Percentiles rank a stretch among this genome's conserved stretches.
Evolutionary conservation across 1,139 yeast species (phyloP).

Genomic region (Lodderomyces metapsilosis): DNA sequence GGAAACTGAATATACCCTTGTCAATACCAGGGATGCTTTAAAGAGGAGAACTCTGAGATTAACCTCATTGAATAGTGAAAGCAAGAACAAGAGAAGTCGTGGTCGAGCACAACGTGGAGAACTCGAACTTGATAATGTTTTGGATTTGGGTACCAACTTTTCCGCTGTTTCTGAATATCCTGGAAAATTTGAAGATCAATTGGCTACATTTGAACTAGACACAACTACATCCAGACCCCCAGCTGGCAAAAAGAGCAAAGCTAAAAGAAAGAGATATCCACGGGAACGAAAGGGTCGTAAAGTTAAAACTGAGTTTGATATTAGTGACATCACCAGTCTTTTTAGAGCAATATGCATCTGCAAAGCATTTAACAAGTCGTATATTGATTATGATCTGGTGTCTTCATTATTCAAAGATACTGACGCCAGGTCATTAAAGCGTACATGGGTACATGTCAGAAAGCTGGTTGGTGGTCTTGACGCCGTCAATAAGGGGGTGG

Average conservation of each 20-base stretch:
- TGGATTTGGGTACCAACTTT: not conserved
- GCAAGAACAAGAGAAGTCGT: not conserved
- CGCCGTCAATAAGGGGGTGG: conserved; percentile 51
- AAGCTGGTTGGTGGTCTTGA: conserved; percentile 53
- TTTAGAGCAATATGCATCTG: conserved; percentile 64
- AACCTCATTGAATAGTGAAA: not conserved
- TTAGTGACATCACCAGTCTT: conserved; percentile 47
- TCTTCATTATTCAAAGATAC: conserved; percentile 41
- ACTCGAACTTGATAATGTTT: conserved; percentile 12
- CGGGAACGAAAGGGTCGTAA: not conserved
- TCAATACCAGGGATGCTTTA: conserved; percentile 3
- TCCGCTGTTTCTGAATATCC: not conserved
- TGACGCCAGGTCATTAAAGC: conserved; percentile 39
- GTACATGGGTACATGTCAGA: conserved; percentile 63
- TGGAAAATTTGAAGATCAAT: not conserved
- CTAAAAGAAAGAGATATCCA: too few relatives aligned
- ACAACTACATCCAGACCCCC: not conserved
- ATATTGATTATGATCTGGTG: conserved; percentile 61
- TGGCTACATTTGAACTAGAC: not conserved
- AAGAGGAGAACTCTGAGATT: not conserved
- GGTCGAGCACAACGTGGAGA: conserved; percentile 9
- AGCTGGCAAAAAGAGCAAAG: not conserved
- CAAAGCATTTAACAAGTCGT: conserved; percentile 48
- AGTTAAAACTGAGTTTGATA: conserved; percentile 23
- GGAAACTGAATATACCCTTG: not conserved